Conservation (phyloP, 2,329 filamentous ascomycete species). For the Neonectria faginata region DNA sequence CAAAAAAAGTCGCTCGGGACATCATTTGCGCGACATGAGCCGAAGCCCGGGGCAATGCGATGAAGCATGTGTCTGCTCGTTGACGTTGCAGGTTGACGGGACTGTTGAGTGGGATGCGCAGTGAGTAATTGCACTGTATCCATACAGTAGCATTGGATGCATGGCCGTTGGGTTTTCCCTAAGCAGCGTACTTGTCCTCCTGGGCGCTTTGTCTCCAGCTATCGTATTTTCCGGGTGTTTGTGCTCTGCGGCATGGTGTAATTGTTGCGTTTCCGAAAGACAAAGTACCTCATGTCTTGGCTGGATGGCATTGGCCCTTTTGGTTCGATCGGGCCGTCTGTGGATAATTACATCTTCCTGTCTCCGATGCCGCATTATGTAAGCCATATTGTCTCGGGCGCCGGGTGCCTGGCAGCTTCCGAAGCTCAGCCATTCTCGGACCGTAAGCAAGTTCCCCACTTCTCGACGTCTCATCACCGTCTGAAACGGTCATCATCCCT, state of each 20-base stretch:
- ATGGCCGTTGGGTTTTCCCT: not conserved
- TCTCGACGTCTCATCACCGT: conserved; percentile 6
- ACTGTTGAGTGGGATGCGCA: conserved; percentile 6
- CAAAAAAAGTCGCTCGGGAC: conserved; percentile 31
- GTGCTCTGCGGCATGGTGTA: not conserved
- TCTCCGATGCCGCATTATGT: conserved; percentile 12
- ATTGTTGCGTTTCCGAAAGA: not conserved
- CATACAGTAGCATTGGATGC: conserved; percentile 4
- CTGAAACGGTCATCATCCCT: conserved; percentile 2
- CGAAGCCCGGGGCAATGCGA: conserved; percentile 27
- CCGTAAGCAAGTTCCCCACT: conserved; percentile 8
- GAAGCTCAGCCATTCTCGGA: not conserved
- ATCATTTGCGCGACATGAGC: conserved; percentile 33
- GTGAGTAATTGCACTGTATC: not conserved
- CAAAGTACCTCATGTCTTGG: conserved; percentile 29
- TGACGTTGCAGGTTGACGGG: conserved; percentile 14
- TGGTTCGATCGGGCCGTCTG: conserved; percentile 27
- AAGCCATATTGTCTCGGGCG: not conserved
- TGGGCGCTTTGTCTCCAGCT: conserved; percentile 3
- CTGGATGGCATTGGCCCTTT: too few species aligned
- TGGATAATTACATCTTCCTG: conserved; percentile 29
- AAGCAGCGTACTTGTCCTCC: not conserved
- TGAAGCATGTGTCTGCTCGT: conserved; percentile 24
- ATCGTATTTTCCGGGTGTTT: conserved; percentile 1
- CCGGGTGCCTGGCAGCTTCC: not conserved